Conservation (phyloP, 305 asterid species). For the Fraxinus sp. region DNA sequence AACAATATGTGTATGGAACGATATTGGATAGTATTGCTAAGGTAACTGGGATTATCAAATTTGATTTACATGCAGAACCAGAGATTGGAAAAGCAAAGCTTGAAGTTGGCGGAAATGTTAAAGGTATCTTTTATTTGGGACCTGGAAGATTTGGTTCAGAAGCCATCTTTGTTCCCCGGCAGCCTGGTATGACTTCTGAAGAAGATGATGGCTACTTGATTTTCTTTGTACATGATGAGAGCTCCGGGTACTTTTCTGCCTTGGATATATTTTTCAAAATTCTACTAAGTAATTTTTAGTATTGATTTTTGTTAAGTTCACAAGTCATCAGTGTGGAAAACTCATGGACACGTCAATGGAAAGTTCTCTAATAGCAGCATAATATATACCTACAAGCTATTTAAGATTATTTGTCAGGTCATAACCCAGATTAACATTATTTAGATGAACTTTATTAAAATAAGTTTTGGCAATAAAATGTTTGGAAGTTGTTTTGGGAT, state of each 20-base stretch:
- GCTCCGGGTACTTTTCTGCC: constrained; percentile 62
- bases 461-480: not conserved
- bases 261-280: not conserved
- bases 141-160: constrained; percentile 91
- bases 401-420: not conserved
- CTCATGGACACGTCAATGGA: not conserved
- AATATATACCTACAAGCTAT: not conserved
- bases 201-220: constrained; percentile 98
- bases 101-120: constrained; percentile 85
- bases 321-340: not conserved
- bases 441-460: not conserved
- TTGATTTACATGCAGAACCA: constrained; percentile 84
- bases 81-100: constrained; percentile 70
- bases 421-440: not conserved
- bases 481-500: not conserved
- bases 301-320: not conserved
- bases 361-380: not conserved
- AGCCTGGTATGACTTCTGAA: constrained; percentile 62
- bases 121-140: constrained; percentile 80
- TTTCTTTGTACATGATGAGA: constrained; percentile 80
- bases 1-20: constrained; percentile 80
- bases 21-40: constrained; percentile 72
- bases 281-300: not conserved
- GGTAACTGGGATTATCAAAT: constrained; percentile 82
- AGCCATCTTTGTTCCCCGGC: constrained; percentile 78